A percentile compares a stretch with the other conserved stretches of the same genome.
Conservation (phyloP, 225 moss, liverwort and hornwort species). For the Polytrichum formosum region DNA sequence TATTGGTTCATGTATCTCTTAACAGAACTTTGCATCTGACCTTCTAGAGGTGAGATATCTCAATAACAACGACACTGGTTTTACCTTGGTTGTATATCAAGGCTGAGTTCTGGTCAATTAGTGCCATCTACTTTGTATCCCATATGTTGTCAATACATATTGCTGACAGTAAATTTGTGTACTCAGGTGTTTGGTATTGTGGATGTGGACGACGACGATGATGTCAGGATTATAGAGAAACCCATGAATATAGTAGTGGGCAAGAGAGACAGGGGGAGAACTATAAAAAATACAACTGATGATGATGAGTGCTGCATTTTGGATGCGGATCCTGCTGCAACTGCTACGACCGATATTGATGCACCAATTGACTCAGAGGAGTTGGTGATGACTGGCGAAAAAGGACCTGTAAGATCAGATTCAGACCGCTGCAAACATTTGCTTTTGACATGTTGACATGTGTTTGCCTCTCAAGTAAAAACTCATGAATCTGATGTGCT, state of each 20-base stretch:
- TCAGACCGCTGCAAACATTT: no score
- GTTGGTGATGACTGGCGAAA: slow-evolving; percentile 67
- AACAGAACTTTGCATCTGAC: not conserved
- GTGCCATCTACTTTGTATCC: not conserved
- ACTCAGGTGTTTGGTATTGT: slow-evolving; percentile 21
- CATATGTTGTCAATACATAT: not conserved
- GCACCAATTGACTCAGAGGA: slow-evolving; percentile 44
- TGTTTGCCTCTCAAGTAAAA: no score
- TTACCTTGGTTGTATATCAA: not conserved
- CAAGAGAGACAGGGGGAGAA: slow-evolving; percentile 21
- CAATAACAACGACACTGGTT: not conserved
- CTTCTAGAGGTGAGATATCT: not conserved
- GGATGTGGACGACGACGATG: slow-evolving; percentile 28
- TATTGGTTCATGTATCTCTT: not conserved
- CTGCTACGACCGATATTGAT: slow-evolving; percentile 16
- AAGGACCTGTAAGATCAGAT: slow-evolving; percentile 44
- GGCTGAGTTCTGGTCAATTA: not conserved
- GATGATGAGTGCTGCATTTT: slow-evolving; percentile 51
- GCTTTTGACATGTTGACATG: no score
- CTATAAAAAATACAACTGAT: slow-evolving; percentile 16
- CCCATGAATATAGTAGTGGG: slow-evolving; percentile 18
- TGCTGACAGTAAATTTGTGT: not conserved
- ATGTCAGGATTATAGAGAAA: slow-evolving; percentile 42
- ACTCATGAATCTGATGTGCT: no score
- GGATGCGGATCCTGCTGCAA: slow-evolving; percentile 32